phyloP scores from a whole-genome alignment of 768 basidiomycete genomes.

The Lentinula edodes region DNA sequence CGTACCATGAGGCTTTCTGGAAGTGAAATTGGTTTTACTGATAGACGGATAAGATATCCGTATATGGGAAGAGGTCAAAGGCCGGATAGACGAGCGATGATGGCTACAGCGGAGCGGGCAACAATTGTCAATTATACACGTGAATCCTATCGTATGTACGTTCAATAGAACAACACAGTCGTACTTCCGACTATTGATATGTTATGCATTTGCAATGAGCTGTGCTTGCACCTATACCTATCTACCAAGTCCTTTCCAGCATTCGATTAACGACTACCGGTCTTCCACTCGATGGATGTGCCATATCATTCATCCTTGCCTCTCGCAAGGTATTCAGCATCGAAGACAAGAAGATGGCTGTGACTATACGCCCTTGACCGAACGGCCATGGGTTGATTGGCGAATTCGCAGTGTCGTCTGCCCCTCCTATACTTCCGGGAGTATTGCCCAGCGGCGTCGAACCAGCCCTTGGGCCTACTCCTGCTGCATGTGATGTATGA shows the following conservation, averaged over 20 bases:
- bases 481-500: not conserved
- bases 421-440: not conserved
- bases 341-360: constrained; percentile 50
- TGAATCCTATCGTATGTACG: too few species aligned
- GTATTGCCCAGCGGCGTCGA: not conserved
- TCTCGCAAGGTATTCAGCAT: constrained; percentile 67
- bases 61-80: too few species aligned
- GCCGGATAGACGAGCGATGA: too few species aligned
- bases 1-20: too few species aligned
- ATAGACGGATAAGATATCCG: too few species aligned
- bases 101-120: too few species aligned
- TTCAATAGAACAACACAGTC: too few species aligned
- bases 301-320: constrained; percentile 49
- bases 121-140: too few species aligned
- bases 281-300: constrained; percentile 42
- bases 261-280: constrained; percentile 64
- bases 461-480: not conserved
- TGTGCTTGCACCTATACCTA: not conserved
- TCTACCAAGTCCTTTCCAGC: constrained; percentile 60
- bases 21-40: too few species aligned
- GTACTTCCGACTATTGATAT: too few species aligned
- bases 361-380: constrained; percentile 29
- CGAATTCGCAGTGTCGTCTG: constrained; percentile 11
- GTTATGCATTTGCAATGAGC: not conserved
- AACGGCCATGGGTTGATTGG: constrained; percentile 16